Base-by-base conservation (phyloP, 2,329 filamentous ascomycete genomes). In the Fusarium haematococcum region DNA sequence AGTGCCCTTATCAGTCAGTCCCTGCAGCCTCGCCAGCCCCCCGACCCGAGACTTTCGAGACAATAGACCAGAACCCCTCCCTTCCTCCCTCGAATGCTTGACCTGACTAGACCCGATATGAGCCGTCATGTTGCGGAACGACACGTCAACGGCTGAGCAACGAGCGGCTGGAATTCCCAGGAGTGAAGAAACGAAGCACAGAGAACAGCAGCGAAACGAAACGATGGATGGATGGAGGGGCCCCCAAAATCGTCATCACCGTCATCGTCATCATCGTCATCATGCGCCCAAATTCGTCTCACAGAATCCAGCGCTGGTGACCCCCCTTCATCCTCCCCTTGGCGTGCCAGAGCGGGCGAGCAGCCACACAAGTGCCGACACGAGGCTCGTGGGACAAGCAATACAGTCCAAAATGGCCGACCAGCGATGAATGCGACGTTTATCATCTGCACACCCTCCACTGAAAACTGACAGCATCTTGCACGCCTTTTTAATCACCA, bases 231-330 rank as follows among this genome's bases (percentile, higher is more conserved):
- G 39, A 43, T 71, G 72, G 71, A 63, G 32, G 32, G 54, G 32
- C 54, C 54, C 56, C 63, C 67, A 48, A 58, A 70, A 59, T n/a
- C 54, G 54, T 57, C 45, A 41, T n/a, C 56, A 25, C 37, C 48
- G 35, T 63, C 64, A 61, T 35, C 59, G 68, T 71, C 73, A 77
- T 77, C 75, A 69, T 75, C 68, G 63, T 77, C 73, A 71, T 76
- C 69, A 73, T 73, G 65, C 65, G 56, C 68, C 66, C 63, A 60
- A 50, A 39, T 58, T 56, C 13, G 45, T 52, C 27, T 61, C 33
- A 35, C 45, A 48, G 45, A 37, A 41, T 37, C 14, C 63, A 60
- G n/a, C 50, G 35, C 52, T 65, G 52, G 63, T 65, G 48, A 45
- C 70, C 60, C 64, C 68, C 63, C 43, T 56, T 68, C 70, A 56